phyloP scores from a whole-genome alignment of 805 yeast species.

The Alloascoidea hylecoeti region DNA sequence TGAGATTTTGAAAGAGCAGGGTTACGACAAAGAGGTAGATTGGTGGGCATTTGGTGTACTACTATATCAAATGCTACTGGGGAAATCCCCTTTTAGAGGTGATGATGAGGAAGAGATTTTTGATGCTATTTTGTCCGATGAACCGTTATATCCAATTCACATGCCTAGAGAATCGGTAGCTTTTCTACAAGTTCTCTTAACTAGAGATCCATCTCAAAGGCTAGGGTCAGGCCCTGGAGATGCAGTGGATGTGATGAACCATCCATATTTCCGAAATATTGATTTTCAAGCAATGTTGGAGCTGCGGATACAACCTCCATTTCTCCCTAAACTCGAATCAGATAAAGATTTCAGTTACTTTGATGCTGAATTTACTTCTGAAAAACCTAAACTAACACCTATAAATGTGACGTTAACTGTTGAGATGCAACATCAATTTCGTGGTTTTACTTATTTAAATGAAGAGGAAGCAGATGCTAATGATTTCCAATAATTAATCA shows the following conservation, averaged over 20 bases:
- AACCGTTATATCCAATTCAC: conserved; percentile 72
- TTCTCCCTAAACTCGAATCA: conserved; percentile 63
- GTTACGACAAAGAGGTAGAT: conserved; percentile 69
- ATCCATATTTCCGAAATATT: conserved; percentile 65
- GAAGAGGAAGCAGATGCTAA: conserved; percentile 25
- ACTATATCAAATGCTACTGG: conserved; percentile 68
- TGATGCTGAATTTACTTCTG: conserved; percentile 74
- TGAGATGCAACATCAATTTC: conserved; percentile 69
- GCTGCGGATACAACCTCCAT: conserved; percentile 23
- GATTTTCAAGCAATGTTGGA: conserved; percentile 58
- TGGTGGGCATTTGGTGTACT: conserved; percentile 92
- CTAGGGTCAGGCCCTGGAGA: conserved; percentile 65
- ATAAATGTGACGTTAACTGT: conserved; percentile 67
- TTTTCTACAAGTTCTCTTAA: conserved; percentile 60
- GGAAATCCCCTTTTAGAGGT: conserved; percentile 81
- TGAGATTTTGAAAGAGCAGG: conserved; percentile 67
- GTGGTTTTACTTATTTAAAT: conserved; percentile 73
- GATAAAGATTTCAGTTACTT: conserved; percentile 63
- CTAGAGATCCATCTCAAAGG: conserved; percentile 60
- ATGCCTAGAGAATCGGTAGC: conserved; percentile 82
- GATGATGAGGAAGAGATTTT: conserved; percentile 78
- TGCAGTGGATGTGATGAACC: conserved; percentile 71
- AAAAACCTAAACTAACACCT: conserved; percentile 76
- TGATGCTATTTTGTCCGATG: conserved; percentile 79
- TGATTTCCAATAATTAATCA: no score